phyloP scores from a whole-genome alignment of 2,329 filamentous ascomycete species.

The Trichophyton equinum region DNA sequence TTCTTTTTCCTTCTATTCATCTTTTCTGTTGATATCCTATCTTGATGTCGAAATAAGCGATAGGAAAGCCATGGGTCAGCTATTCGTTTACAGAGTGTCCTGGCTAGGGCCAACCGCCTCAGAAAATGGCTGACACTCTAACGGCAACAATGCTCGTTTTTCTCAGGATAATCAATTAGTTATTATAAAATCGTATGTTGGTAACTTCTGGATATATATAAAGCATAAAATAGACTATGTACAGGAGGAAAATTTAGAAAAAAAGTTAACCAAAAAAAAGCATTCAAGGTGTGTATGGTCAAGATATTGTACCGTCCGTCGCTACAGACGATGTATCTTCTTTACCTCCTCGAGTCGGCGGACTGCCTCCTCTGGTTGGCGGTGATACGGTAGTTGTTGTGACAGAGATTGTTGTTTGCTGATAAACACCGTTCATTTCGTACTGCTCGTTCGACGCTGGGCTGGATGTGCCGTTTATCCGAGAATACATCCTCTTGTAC shows the following conservation, averaged over 20 bases:
- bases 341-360: too few relatives aligned
- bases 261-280: neutral
- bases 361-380: neutral
- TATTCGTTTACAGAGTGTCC: neutral
- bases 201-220: neutral
- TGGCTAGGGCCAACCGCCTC: neutral
- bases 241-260: neutral
- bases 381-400: neutral
- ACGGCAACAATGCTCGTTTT: neutral
- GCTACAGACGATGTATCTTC: neutral
- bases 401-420: neutral
- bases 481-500: neutral
- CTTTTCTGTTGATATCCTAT: neutral
- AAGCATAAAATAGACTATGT: neutral
- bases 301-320: neutral
- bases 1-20: neutral
- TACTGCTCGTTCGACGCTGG: neutral
- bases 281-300: neutral
- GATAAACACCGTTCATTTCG: neutral
- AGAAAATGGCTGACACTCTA: neutral
- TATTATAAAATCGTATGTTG: neutral
- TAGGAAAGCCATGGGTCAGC: neutral
- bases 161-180: neutral
- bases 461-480: neutral
- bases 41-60: neutral